A percentile compares a stretch with the other conserved stretches of the same genome.
Conservation (phyloP, 176 grass and related monocot species). For the Musa acuminata region DNA sequence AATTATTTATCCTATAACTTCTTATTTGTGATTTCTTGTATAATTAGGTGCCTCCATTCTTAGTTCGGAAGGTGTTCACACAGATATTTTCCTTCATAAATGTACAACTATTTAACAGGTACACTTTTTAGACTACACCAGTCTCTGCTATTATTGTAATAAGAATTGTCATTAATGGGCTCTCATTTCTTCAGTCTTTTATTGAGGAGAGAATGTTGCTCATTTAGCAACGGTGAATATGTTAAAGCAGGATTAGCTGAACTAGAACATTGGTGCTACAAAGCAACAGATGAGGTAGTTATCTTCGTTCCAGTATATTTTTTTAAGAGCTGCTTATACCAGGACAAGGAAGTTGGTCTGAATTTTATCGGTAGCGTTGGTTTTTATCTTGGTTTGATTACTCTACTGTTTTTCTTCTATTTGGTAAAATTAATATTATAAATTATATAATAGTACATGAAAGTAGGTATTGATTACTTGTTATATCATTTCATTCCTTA, state of each 20-base stretch:
- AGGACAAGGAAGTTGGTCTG: too few relatives aligned
- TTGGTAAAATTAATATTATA: too few relatives aligned
- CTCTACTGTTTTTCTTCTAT: too few relatives aligned
- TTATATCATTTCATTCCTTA: too few relatives aligned
- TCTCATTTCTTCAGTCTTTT: conserved; percentile 48
- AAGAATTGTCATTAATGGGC: conserved; percentile 8
- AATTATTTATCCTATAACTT: conserved; percentile 13
- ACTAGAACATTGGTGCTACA: conserved; percentile 74
- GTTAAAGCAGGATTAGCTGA: conserved; percentile 87
- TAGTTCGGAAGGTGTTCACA: conserved; percentile 76
- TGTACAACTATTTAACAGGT: conserved; percentile 92
- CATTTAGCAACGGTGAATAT: conserved; percentile 89
- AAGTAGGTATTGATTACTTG: too few relatives aligned
- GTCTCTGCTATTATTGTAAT: neutral
- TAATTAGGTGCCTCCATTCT: conserved; percentile 52
- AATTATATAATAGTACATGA: too few relatives aligned
- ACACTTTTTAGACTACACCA: conserved; percentile 10
- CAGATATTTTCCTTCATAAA: conserved; percentile 88
- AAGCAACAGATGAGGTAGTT: conserved; percentile 45
- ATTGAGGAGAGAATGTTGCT: conserved; percentile 81
- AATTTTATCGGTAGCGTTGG: too few relatives aligned
- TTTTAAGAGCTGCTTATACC: too few relatives aligned
- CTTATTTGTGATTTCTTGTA: neutral
- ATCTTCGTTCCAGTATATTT: neutral
- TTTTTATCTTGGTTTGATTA: too few relatives aligned